Evolutionary conservation across 2,329 filamentous ascomycete genomes (phyloP), one percentile per base, ranked within the genome.

Genomic region (Aspergillus sp.): DNA sequence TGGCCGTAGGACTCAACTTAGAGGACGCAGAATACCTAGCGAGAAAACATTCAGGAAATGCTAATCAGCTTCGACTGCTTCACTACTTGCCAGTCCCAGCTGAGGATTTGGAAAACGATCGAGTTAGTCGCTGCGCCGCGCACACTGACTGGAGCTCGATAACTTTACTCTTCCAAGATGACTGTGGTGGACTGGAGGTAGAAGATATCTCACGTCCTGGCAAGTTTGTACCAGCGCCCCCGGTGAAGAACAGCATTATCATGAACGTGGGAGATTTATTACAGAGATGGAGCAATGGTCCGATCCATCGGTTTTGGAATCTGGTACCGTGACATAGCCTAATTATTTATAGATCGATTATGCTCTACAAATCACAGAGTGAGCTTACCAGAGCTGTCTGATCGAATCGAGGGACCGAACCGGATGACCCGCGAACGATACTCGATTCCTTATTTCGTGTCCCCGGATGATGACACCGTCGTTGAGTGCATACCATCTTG

Each of bases 401-500:
- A 78, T 58, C 69, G 75, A 17, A 75, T 68, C 56, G 72, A 68
- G 44, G 77, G 72, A 1, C 64, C 66, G 2, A 66, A 76, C 13
- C 66, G 73, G 3, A 78, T 83, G 73, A 83, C 80, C 3, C 71
- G 73, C 32, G 75, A 78, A 18, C 72, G 84, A 13, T 86, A 83
- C 60, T 86, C 84, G 8, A 86, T 86, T 52, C 83, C 83, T 0
- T 86, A 85, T 64, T 86, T 87, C 55, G 74, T 85, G 32, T 71
- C 74, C 5, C 81, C 83, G 0, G 79, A 84, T 60, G 72, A 77
- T 3, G 73, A 79, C 43, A 72, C 76, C 3, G 68, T 81, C 8
- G 81, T 86, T 51, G 80, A 83, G 63, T 83, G 80, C 61, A 73
- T 85, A 45, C 74, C 78, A 1, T 76, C 76, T 5, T 83, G 80